Evolutionary conservation across 2,329 filamentous ascomycete genomes (phyloP).

Genomic region (Oidium heveae): DNA sequence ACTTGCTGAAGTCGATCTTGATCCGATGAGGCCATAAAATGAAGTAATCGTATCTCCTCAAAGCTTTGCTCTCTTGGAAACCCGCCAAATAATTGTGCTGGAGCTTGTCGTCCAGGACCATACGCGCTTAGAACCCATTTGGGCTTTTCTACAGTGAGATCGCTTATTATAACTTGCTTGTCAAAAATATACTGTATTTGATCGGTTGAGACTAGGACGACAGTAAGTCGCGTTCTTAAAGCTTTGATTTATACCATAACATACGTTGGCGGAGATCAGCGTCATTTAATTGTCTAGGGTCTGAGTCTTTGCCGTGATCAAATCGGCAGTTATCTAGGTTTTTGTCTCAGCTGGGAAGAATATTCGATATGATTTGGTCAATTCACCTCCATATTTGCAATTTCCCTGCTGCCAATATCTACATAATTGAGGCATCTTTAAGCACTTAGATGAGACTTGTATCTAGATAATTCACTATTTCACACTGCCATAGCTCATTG

Average conservation of each 20-base stretch:
- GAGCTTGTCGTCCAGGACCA: constrained; percentile 50
- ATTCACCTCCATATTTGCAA: constrained; percentile 24
- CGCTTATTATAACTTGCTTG: constrained; percentile 31
- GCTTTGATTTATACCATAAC: constrained; percentile 2
- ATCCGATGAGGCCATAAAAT: constrained; percentile 43
- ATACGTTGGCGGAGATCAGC: too few species aligned
- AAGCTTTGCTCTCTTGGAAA: constrained; percentile 58
- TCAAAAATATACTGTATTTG: constrained; percentile 2
- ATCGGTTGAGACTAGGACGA: neutral
- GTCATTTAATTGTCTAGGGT: too few species aligned
- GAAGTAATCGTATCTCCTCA: constrained; percentile 65
- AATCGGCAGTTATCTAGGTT: constrained; percentile 29
- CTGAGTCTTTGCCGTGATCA: constrained; percentile 11
- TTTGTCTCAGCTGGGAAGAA: constrained; percentile 23
- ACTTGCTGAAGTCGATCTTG: constrained; percentile 17
- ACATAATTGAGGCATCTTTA: constrained; percentile 18
- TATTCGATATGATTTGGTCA: constrained; percentile 1
- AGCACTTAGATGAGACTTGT: too few species aligned
- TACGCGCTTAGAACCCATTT: constrained; percentile 75
- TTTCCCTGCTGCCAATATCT: constrained; percentile 37
- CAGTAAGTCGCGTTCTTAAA: neutral
- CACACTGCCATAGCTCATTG: too few species aligned
- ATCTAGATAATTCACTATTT: too few species aligned
- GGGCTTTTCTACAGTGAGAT: constrained; percentile 47
- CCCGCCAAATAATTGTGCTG: constrained; percentile 65